phyloP scores from a whole-genome alignment of 192 early-diverging fungal species.

The Spizellomyces punctatus region DNA sequence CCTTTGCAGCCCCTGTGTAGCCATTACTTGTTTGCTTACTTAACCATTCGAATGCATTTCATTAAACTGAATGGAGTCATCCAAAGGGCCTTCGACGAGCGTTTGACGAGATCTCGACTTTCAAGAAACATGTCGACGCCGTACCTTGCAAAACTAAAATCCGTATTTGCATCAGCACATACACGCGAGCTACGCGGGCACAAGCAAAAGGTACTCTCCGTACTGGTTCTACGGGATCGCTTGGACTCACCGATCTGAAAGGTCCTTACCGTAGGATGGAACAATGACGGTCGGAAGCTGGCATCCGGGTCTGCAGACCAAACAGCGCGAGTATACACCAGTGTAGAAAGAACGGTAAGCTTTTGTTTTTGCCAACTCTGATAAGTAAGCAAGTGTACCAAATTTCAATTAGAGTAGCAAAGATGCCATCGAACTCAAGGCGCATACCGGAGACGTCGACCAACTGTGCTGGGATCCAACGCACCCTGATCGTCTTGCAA shows the following conservation, averaged over 20 bases:
- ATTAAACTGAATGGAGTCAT: too few relatives aligned
- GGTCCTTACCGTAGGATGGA: conserved; percentile 79
- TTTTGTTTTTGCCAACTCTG: neutral
- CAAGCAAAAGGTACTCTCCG: conserved; percentile 30
- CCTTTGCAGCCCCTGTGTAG: too few relatives aligned
- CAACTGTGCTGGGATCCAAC: conserved; percentile 80
- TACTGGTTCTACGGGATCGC: neutral
- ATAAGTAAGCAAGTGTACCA: neutral
- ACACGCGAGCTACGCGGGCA: conserved; percentile 38
- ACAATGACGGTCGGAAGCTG: conserved; percentile 63
- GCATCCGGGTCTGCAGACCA: conserved; percentile 78
- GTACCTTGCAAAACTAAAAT: conserved; percentile 9
- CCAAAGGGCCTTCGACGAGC: too few relatives aligned
- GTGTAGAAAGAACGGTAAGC: conserved; percentile 59
- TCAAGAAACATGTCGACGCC: neutral
- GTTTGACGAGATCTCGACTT: neutral
- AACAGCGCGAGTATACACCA: conserved; percentile 69
- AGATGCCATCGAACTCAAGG: conserved; percentile 66
- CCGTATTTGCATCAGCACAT: conserved; percentile 3
- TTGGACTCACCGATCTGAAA: conserved; percentile 11
- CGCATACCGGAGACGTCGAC: conserved; percentile 78
- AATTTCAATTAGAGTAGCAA: conserved; percentile 30
- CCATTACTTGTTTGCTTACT: too few relatives aligned
- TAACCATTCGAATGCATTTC: too few relatives aligned
- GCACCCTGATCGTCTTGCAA: conserved; percentile 68